These are phyloP conservation scores for Crithidia expoeki DNA, from an alignment of 208 protist species.

Conservation along the genomic window DNA sequence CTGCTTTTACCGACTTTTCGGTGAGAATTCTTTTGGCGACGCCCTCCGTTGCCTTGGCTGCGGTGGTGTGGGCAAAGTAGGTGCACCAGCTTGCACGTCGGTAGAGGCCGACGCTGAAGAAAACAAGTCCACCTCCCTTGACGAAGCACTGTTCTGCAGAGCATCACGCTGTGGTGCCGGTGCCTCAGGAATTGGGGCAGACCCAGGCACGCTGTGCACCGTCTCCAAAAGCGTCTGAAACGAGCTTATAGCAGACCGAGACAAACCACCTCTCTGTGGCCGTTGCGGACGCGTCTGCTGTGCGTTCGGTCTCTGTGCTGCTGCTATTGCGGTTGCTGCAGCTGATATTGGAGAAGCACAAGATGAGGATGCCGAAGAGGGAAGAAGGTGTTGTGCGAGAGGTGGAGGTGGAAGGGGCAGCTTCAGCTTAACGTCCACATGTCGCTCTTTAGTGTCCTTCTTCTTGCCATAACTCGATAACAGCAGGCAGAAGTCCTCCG, in stretches of 20 bases:
- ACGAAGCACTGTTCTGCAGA: neutral
- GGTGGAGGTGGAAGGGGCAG: neutral
- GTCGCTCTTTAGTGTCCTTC: neutral
- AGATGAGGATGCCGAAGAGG: neutral
- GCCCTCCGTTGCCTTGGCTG: neutral
- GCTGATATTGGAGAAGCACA: neutral
- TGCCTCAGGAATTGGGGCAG: neutral
- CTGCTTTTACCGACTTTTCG: neutral
- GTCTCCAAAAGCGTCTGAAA: slow-evolving; percentile 6
- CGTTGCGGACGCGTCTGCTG: neutral
- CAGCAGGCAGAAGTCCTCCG: neutral
- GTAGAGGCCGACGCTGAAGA: neutral
- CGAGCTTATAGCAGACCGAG: neutral
- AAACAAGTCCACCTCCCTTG: neutral
- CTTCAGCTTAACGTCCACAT: slow-evolving; percentile 1
- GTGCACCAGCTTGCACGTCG: neutral
- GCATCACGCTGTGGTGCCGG: neutral
- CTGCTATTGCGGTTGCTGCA: neutral
- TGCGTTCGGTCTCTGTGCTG: neutral
- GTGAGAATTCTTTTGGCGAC: neutral
- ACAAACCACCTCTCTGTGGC: too few species aligned
- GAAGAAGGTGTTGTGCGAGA: neutral
- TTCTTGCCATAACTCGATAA: neutral
- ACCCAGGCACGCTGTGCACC: neutral
- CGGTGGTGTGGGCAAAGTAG: neutral